Percentiles rank a stretch among this genome's conserved stretches.
These are phyloP conservation scores for Conticribra guillardii DNA, from an alignment of 108 stramenopile species.

Conservation along the genomic window DNA sequence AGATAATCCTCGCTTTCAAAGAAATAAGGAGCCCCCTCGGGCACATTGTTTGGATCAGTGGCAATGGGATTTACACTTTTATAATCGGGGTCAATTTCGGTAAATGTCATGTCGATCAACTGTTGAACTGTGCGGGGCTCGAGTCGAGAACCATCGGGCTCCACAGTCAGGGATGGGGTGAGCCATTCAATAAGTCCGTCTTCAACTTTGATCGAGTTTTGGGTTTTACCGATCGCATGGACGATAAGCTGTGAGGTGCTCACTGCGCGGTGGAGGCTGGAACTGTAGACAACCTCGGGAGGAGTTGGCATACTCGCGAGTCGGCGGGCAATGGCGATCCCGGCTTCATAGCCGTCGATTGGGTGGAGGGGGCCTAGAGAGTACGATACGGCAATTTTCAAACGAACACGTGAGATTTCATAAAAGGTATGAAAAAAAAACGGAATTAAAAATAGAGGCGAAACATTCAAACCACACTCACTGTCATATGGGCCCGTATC, in stretches of 20 bases:
- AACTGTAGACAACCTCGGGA: constrained; percentile 60
- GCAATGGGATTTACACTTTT: constrained; percentile 58
- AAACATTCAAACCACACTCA: constrained; percentile 28
- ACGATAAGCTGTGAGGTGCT: constrained; percentile 74
- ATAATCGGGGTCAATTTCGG: constrained; percentile 55
- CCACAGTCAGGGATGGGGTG: constrained; percentile 71
- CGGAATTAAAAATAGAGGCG: neutral
- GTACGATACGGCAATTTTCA: neutral
- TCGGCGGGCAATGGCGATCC: constrained; percentile 55
- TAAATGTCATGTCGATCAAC: constrained; percentile 45
- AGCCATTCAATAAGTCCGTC: constrained; percentile 80
- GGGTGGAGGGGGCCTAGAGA: constrained; percentile 49
- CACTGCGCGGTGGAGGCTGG: constrained; percentile 61
- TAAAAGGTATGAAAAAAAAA: too few relatives aligned
- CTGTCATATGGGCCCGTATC: constrained; percentile 62
- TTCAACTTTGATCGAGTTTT: constrained; percentile 55
- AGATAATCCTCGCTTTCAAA: constrained; percentile 65
- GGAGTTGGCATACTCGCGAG: constrained; percentile 38
- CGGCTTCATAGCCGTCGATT: constrained; percentile 66
- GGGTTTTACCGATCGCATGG: constrained; percentile 33
- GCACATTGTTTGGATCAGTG: constrained; percentile 22
- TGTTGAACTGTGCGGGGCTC: constrained; percentile 52
- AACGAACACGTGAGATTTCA: neutral
- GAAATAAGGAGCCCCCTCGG: constrained; percentile 50
- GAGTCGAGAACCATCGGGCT: constrained; percentile 53